phyloP scores from a whole-genome alignment of 805 yeast species.

The Pichia occidentalis region DNA sequence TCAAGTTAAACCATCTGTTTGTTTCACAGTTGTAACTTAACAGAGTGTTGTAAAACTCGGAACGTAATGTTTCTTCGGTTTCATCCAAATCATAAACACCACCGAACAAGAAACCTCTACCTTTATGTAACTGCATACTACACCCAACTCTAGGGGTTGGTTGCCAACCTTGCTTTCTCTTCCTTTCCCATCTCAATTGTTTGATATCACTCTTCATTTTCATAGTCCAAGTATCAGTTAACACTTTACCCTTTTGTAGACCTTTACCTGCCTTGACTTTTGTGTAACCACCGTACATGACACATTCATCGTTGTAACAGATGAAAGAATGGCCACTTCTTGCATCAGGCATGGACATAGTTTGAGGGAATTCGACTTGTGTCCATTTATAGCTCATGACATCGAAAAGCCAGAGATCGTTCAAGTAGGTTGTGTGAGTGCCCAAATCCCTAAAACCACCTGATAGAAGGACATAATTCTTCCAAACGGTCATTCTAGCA shows the following conservation, averaged over 20 bases:
- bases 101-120: constrained; percentile 89
- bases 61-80: constrained; percentile 85
- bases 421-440: constrained; percentile 69
- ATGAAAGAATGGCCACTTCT: constrained; percentile 89
- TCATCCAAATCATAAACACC: constrained; percentile 95
- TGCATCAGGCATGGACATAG: constrained; percentile 78
- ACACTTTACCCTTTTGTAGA: constrained; percentile 82
- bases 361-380: constrained; percentile 79
- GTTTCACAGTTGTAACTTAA: constrained; percentile 77
- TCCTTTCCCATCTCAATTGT: constrained; percentile 79
- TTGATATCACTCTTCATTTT: constrained; percentile 81
- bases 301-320: constrained; percentile 64
- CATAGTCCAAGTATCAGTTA: constrained; percentile 78
- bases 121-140: constrained; percentile 80
- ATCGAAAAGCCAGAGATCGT: constrained; percentile 91
- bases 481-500: constrained; percentile 86
- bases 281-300: constrained; percentile 89
- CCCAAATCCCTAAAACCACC: constrained; percentile 96
- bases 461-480: constrained; percentile 73
- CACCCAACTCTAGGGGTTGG: constrained; percentile 96
- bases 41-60: constrained; percentile 74
- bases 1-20: constrained; percentile 80
- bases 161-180: constrained; percentile 81
- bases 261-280: constrained; percentile 88
- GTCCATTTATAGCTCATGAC: constrained; percentile 85